phyloP scores from a whole-genome alignment of 1,284 basidiomycete species.

The Cutaneotrichosporon sp. region DNA sequence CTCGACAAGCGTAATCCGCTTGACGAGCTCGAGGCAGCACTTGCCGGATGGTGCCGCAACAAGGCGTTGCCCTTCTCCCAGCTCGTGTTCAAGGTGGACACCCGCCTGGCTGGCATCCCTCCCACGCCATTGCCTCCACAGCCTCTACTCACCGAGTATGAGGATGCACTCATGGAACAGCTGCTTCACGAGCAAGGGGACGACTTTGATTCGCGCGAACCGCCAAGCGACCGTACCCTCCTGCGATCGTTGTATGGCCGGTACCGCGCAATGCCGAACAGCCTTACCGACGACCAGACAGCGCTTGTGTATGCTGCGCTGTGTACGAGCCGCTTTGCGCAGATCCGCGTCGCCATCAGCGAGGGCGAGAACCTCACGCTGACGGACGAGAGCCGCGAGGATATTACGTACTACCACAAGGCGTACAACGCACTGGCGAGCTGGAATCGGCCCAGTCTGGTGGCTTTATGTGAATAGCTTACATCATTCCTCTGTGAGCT shows the following conservation, averaged over 20 bases:
- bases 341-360: constrained; percentile 15
- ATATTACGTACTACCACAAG: constrained; percentile 35
- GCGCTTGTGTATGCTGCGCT: constrained; percentile 30
- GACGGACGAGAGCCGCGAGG: constrained; percentile 22
- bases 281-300: constrained; percentile 27
- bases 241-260: constrained; percentile 24
- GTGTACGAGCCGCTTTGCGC: constrained; percentile 25
- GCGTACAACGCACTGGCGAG: constrained; percentile 24
- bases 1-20: constrained; percentile 21
- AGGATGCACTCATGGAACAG: constrained; percentile 27
- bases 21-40: constrained; percentile 20
- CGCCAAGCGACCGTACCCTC: constrained; percentile 7
- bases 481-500: background rate
- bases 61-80: constrained; percentile 15
- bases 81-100: constrained; percentile 24
- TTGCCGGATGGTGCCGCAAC: constrained; percentile 20
- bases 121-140: constrained; percentile 19
- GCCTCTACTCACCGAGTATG: constrained; percentile 16
- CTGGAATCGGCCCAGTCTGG: constrained; percentile 29
- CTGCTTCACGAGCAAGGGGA: constrained; percentile 14
- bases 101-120: constrained; percentile 16
- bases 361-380: background rate
- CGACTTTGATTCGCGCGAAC: constrained; percentile 2
- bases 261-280: constrained; percentile 28
- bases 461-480: constrained; percentile 27